A percentile compares a stretch with the other conserved stretches of the same genome.
Conservation (phyloP, 106 monocot species). For the Apostasia ramifera region DNA sequence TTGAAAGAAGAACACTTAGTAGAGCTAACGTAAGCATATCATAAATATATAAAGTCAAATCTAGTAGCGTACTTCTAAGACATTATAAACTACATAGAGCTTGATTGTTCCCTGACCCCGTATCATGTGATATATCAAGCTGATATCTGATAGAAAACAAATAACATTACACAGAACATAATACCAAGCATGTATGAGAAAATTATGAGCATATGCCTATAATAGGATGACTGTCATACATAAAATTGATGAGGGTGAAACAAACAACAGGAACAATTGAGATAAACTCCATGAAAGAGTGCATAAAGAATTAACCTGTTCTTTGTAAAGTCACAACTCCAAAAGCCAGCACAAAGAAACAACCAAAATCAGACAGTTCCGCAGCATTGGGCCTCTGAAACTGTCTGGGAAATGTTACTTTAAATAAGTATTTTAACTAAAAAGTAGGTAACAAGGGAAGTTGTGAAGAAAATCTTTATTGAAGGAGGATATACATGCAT, state of each 20-base stretch:
- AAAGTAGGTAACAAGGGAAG: too few species aligned
- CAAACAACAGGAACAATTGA: background rate
- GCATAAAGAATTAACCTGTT: conserved; percentile 39
- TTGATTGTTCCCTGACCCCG: conserved; percentile 94
- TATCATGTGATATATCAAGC: conserved; percentile 94
- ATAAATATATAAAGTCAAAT: background rate
- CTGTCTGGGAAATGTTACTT: conserved; percentile 56
- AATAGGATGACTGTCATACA: background rate
- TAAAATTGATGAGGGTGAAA: background rate
- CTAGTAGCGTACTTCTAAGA: conserved; percentile 68
- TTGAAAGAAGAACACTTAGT: conserved; percentile 3
- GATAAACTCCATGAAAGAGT: conserved; percentile 1
- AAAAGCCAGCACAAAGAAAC: conserved; percentile 63
- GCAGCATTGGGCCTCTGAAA: conserved; percentile 69
- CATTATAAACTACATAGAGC: conserved; percentile 96
- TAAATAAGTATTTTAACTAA: background rate
- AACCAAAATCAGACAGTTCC: conserved; percentile 90
- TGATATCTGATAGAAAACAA: conserved; percentile 54
- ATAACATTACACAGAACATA: background rate
- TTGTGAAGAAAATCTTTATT: too few species aligned
- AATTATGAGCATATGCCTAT: background rate
- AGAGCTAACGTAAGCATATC: background rate
- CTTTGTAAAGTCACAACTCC: conserved; percentile 65
- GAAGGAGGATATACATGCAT: too few species aligned
- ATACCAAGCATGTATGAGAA: conserved; percentile 1